Conservation (phyloP, 768 basidiomycete genomes). For the Boletales sp. region DNA sequence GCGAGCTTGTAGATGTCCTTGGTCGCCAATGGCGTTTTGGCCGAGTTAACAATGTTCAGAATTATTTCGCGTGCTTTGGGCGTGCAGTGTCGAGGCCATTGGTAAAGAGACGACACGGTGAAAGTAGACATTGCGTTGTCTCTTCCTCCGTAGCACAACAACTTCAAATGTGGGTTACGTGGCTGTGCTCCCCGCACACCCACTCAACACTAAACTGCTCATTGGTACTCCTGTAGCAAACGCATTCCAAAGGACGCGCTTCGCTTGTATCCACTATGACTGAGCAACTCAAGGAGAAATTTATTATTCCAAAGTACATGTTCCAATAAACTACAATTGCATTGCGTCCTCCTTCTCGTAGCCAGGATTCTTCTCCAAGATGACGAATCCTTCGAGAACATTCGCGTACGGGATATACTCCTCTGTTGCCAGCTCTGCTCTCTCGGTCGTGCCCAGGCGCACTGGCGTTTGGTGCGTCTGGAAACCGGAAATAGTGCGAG, state of each 20-base stretch:
- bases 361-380: slow-evolving; percentile 88
- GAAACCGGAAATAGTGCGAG: slow-evolving; percentile 95
- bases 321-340: slow-evolving; percentile 50
- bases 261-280: too few relatives aligned
- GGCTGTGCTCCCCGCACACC: too few relatives aligned
- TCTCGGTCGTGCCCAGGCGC: slow-evolving; percentile 88
- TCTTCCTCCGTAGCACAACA: too few relatives aligned
- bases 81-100: slow-evolving; percentile 22
- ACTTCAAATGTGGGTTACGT: too few relatives aligned
- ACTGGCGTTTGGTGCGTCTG: slow-evolving; percentile 98
- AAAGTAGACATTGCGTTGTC: neutral
- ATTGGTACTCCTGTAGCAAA: too few relatives aligned
- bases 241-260: too few relatives aligned
- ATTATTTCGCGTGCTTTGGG: slow-evolving; percentile 18
- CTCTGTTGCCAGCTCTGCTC: slow-evolving; percentile 95
- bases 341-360: slow-evolving; percentile 85
- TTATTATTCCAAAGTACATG: slow-evolving; percentile 5
- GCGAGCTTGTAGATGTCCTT: slow-evolving; percentile 26
- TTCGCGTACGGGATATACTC: slow-evolving; percentile 90
- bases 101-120: slow-evolving; percentile 16
- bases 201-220: too few relatives aligned
- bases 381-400: slow-evolving; percentile 90
- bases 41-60: slow-evolving; percentile 17
- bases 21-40: slow-evolving; percentile 22
- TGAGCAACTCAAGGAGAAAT: too few relatives aligned